Base-by-base conservation (phyloP, 257 asterid genomes). In the Solanum tarijense region DNA sequence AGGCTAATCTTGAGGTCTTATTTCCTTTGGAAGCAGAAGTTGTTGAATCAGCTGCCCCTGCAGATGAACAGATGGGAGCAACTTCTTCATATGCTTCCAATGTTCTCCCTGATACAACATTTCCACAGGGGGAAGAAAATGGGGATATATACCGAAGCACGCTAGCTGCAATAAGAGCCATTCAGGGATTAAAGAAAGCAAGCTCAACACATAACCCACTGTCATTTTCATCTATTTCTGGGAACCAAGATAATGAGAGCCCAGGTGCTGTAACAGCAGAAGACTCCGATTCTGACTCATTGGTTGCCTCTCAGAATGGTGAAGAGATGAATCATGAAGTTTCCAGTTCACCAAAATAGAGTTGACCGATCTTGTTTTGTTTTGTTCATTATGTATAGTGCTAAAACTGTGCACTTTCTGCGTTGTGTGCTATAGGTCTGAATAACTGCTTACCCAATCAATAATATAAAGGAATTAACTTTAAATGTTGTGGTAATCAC, bases 1-100 rank as follows among this genome's bases (percentile, higher is more conserved):
- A 97, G 91, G 98, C 86, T 86, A 94, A 92, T 89, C 96, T 94
- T 2, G 98, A 97, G 88, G 76, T 92, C 88, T 92, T 95, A 65
- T 94, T 96, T 81, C 99, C 99, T 4, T 71, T 89, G 52, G 93
- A 92, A 91, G 95, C 98, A 2, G 98, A 95, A 91, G 97, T 97
- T 65, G 92, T 95, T 23, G 97, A 95, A 92, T 86, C 95, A 10
- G 72, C 89, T 86, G 76, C 88, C 71, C 62, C 66, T 88, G 85
- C 90, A 48, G 92, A 73, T 83, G 91, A 85, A 76, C 39, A 39
- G 31, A 34, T 85, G 8, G 88, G 82, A 68, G 86, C 84, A 81
- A 76, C 89, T 25, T 85, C 88, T 39, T 78, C 87, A 11, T 84
- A 89, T 43, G 31, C 36, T 52, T 86, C 92, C 12, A 89, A 88